Evolutionary conservation across 495 filamentous ascomycete genomes (phyloP), one percentile per base, ranked within the genome.

Genomic region (Parathielavia hyrcaniae): DNA sequence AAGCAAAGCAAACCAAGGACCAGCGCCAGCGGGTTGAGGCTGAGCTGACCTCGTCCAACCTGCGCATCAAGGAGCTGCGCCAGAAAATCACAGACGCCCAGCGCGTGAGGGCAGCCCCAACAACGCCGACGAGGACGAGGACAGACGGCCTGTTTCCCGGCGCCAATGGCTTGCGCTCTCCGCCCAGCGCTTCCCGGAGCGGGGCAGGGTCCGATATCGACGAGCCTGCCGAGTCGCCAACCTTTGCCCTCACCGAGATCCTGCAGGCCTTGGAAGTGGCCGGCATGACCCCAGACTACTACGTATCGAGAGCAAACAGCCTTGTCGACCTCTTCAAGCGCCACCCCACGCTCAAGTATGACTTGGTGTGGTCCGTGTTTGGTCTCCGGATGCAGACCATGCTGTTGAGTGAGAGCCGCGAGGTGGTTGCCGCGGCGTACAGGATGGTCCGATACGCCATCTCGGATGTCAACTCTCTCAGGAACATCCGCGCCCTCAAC

Each of bases 361-460:
- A 98, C 67, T 76, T 98, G 59, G 90, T 85, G 16, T 98, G 93
- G 93, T 85, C 90, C 6, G 85, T 91, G 0, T 98, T 97, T 72
- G 95, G 95, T 1, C 70, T 91, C 26, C 83, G 95, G 22, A 89
- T 97, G 72, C 93, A 98, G 68, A 85, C 87, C 51, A 90, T 98
- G 89, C 84, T 98, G 52, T 76, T 98, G 55, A 95, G 91, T 65
- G 91, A 95, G 56, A 96, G 86, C 71, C 87, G 91, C 63, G 93
- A 98, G 69, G 91, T 97, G 32, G 90, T 96, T 11, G 95, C 93
- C 32, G 90, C 93, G 35, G 92, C 88, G 2, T 98, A 97, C 72
- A 82, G 93, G 60, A 84, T 97, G 69, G 89, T 90, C 55, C 85
- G 93, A 70, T 92, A 97, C 72, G 90, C 91, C 49, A 92, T 97